Evolutionary conservation across 2,329 filamentous ascomycete genomes (phyloP), one percentile per base, ranked within the genome.

Genomic region (Fusarium coffeatum): DNA sequence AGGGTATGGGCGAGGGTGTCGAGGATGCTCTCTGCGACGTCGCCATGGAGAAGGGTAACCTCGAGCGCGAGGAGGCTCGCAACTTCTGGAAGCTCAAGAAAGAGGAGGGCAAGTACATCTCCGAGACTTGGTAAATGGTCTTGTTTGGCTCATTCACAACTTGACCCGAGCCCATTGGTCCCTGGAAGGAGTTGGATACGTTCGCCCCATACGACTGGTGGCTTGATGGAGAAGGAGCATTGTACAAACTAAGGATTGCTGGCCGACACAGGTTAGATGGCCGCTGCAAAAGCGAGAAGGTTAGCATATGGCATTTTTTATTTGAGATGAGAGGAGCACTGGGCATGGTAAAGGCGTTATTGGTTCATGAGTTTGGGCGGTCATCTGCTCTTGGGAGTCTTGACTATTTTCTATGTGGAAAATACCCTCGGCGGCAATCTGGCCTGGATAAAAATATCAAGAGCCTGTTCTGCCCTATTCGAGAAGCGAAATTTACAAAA

Each of bases 1-100:
- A 93, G 83, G 96, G 96, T 59, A 99, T 99, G 96, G 96, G 96
- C 64, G 96, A 98, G 80, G 96, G 96, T 46, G 96, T 99, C 5
- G 92, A 98, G 78, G 86, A 90, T 48, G 93, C 95, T 0, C 85
- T 99, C 16, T 85, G 98, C 27, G 92, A 97, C 68, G 94, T 98
- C 2, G 93, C 94, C 54, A 97, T 97, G 91, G 85, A 90, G 71
- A 98, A 97, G 85, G 96, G 95, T 13, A 94, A 94, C 76, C 82
- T 99, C 54, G 92, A 93, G 77, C 84, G 86, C 23, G 90, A 94
- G 32, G 93, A 97, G 78, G 95, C 96, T 4, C 85, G 87, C 78
- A 89, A 91, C 69, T 99, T 98, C 79, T 98, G 96, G 96, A 84
- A 90, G 47, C 86, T 93, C 74, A 98, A 98, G 89, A 95, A 92